Conservation (phyloP, 495 filamentous ascomycete species). For the Lasiosphaeris hirsuta region DNA sequence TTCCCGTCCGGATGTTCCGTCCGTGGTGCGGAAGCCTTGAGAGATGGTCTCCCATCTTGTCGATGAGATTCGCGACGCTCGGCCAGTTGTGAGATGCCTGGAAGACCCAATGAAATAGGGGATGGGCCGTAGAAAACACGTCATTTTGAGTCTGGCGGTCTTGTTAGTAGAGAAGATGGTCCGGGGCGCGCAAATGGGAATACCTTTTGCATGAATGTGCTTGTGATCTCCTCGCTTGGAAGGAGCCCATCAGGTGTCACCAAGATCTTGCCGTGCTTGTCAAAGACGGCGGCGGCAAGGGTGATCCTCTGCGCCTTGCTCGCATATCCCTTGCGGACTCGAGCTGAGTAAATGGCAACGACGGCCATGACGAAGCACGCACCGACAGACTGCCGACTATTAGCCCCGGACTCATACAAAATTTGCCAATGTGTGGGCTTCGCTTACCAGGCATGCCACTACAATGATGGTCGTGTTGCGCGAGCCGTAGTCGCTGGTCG, state of each 20-base stretch:
- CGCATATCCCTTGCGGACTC: slow-evolving; percentile 50
- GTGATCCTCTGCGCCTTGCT: slow-evolving; percentile 74
- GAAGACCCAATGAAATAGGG: slow-evolving; percentile 85
- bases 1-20: slow-evolving; percentile 22
- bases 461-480: slow-evolving; percentile 61
- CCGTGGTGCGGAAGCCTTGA: slow-evolving; percentile 33
- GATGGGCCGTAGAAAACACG: slow-evolving; percentile 70
- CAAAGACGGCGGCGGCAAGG: slow-evolving; percentile 73
- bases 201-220: slow-evolving; percentile 63
- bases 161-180: slow-evolving; percentile 25
- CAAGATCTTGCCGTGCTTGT: slow-evolving; percentile 68
- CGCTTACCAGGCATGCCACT: slow-evolving; percentile 58
- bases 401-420: neutral
- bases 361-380: slow-evolving; percentile 55
- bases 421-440: too few species aligned
- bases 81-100: slow-evolving; percentile 74
- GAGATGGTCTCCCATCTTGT: slow-evolving; percentile 63
- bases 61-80: slow-evolving; percentile 61
- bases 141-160: slow-evolving; percentile 59
- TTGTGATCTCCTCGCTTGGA: slow-evolving; percentile 77
- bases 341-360: slow-evolving; percentile 53
- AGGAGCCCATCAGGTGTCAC: slow-evolving; percentile 77
- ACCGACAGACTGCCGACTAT: slow-evolving; percentile 49
- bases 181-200: neutral
- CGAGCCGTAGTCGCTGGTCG: slow-evolving; percentile 35